phyloP scores from a whole-genome alignment of 768 basidiomycete genomes.

The Mycena indigotica region DNA sequence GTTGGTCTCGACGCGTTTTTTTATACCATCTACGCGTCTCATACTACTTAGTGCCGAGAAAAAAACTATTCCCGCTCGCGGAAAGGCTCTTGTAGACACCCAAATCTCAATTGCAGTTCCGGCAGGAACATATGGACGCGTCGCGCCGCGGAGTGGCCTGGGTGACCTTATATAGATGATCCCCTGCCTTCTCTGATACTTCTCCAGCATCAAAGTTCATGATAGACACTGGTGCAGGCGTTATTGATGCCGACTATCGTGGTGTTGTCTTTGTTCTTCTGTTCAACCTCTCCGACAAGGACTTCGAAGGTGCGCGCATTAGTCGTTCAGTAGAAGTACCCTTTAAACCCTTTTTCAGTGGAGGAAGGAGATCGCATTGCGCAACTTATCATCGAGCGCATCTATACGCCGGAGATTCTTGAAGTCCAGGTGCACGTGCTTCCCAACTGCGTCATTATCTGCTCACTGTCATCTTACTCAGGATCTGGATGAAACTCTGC shows the following conservation, averaged over 20 bases:
- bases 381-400: constrained; percentile 90
- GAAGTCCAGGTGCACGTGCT: constrained; percentile 75
- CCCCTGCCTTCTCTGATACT: neutral
- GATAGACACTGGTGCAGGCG: constrained; percentile 98
- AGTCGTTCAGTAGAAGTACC: neutral
- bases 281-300: constrained; percentile 88
- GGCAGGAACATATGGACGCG: constrained; percentile 90
- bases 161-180: constrained; percentile 46
- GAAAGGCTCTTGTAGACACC: constrained; percentile 90
- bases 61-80: constrained; percentile 82
- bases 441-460: constrained; percentile 2
- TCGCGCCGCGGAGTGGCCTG: constrained; percentile 93
- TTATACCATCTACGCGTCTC: neutral
- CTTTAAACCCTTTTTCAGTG: constrained; percentile 49
- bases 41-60: constrained; percentile 68
- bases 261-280: constrained; percentile 89
- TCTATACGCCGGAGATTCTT: constrained; percentile 79
- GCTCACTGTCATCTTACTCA: constrained; percentile 32
- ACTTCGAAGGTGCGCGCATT: constrained; percentile 70
- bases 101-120: constrained; percentile 95
- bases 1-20: constrained; percentile 43
- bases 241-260: constrained; percentile 95
- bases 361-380: constrained; percentile 94
- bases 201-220: constrained; percentile 88
- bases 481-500: constrained; percentile 83